Conservation (phyloP, 139 green algal genomes). For the Trebouxia sp. region DNA sequence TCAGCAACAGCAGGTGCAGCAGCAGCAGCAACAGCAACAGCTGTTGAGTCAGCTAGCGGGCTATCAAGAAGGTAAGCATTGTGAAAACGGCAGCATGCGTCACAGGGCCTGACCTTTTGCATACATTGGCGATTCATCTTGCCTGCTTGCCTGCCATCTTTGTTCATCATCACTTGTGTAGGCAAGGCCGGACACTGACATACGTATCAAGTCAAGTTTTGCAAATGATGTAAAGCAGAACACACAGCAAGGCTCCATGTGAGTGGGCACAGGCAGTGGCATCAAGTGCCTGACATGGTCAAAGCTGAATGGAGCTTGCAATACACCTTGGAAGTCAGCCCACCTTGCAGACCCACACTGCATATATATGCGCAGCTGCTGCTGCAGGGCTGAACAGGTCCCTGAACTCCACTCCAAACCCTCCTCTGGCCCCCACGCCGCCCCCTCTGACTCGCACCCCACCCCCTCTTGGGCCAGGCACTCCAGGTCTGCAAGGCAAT, state of each 20-base stretch:
- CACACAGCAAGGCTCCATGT: too few species aligned
- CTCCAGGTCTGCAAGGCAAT: neutral
- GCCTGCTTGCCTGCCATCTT: too few species aligned
- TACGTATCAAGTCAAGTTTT: too few species aligned
- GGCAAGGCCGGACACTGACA: too few species aligned
- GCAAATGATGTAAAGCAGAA: too few species aligned
- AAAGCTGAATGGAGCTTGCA: too few species aligned
- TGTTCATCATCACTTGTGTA: too few species aligned
- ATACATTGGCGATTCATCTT: too few species aligned
- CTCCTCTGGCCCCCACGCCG: slow-evolving; percentile 16
- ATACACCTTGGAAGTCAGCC: too few species aligned
- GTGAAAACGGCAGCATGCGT: neutral
- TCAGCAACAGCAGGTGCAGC: neutral
- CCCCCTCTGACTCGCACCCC: slow-evolving; percentile 25
- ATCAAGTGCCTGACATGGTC: neutral
- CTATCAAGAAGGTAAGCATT: neutral
- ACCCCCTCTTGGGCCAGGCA: neutral
- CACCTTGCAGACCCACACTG: too few species aligned
- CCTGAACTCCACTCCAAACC: slow-evolving; percentile 19
- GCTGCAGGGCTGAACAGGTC: neutral
- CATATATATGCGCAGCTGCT: too few species aligned
- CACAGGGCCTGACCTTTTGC: too few species aligned
- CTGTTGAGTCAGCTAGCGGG: neutral
- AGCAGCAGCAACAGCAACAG: slow-evolving; percentile 23
- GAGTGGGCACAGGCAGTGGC: neutral